phyloP scores from a whole-genome alignment of 352 stramenopile genomes.

The Blastocystis sp. region DNA sequence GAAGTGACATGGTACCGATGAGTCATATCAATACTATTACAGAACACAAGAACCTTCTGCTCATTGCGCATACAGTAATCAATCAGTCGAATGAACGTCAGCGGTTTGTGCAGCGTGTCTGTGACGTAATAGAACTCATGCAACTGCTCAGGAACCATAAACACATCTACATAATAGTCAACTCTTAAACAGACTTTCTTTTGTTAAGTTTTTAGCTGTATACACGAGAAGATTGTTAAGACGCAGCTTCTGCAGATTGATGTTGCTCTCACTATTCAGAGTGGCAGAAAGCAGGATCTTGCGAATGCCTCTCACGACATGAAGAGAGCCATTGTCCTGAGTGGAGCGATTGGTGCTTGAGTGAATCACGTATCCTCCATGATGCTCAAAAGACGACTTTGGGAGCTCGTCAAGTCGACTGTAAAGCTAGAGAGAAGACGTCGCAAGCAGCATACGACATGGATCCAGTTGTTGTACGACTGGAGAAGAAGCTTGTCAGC shows the following conservation, averaged over 20 bases:
- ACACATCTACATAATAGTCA: background rate
- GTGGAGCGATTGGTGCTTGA: background rate
- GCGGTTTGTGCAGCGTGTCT: slow-evolving; percentile 15
- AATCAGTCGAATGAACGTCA: background rate
- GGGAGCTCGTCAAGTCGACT: slow-evolving; percentile 12
- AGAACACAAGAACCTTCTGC: slow-evolving; percentile 21
- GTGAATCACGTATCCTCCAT: background rate
- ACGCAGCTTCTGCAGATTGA: slow-evolving; percentile 48
- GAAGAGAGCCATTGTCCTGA: background rate
- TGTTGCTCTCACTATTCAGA: slow-evolving; percentile 54
- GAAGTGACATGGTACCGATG: background rate
- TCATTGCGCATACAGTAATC: background rate
- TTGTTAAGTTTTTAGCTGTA: background rate
- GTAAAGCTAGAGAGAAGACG: background rate
- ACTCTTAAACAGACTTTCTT: background rate
- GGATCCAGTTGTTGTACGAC: slow-evolving; percentile 48
- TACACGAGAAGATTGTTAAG: slow-evolving; percentile 41
- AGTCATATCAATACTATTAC: slow-evolving; percentile 39
- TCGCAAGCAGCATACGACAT: background rate
- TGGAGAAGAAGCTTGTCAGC: slow-evolving; percentile 49
- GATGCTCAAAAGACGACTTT: background rate
- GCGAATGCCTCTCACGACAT: background rate
- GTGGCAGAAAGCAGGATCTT: slow-evolving; percentile 26
- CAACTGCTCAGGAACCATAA: background rate
- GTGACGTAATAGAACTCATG: background rate